Percentiles rank a stretch among this genome's conserved stretches.
Conservation (phyloP, 306 rosid genomes). For the Cicer chorassanicum region DNA sequence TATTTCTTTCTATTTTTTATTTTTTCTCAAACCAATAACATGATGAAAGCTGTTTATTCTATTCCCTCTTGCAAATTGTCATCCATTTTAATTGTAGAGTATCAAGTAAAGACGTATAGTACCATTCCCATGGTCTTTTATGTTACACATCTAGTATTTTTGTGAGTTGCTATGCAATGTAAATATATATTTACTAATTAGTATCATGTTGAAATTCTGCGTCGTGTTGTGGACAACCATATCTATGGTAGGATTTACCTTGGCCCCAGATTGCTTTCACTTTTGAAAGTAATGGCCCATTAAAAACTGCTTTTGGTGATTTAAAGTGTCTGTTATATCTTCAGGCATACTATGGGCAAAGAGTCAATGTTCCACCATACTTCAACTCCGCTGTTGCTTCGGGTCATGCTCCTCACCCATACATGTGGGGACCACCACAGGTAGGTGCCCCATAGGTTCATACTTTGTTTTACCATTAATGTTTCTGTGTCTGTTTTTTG, state of each 20-base stretch:
- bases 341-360: constrained; percentile 94
- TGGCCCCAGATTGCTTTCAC: constrained; percentile 10
- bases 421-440: constrained; percentile 98
- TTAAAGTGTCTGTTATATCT: constrained; percentile 18
- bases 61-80: background rate
- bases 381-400: constrained; percentile 76
- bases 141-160: background rate
- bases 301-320: constrained; percentile 40
- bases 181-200: background rate
- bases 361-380: constrained; percentile 81
- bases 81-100: constrained; percentile 7
- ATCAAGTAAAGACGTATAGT: background rate
- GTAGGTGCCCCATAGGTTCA: constrained; percentile 49
- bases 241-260: constrained; percentile 1
- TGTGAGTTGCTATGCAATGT: background rate
- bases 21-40: background rate
- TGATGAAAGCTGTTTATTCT: background rate
- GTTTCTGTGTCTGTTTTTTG: background rate
- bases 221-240: background rate
- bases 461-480: constrained; percentile 35
- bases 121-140: background rate
- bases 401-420: constrained; percentile 91
- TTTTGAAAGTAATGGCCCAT: constrained; percentile 15
- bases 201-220: constrained; percentile 5
- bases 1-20: background rate